phyloP scores from a whole-genome alignment of 164 flowering plant species.

The Vitis rotundifolia region DNA sequence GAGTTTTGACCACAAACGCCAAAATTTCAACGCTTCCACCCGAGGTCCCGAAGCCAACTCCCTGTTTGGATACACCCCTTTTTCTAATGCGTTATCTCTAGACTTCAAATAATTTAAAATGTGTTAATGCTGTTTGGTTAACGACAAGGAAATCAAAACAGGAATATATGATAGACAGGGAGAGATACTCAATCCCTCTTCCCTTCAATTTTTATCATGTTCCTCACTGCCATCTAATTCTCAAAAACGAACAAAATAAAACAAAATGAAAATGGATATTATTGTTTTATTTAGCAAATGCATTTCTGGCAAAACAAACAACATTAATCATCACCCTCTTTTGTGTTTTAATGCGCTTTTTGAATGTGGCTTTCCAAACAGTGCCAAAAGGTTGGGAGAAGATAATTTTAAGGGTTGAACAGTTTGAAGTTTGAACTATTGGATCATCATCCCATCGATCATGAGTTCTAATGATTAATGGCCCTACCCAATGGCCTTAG shows the following conservation, averaged over 20 bases:
- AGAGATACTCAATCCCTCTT: not conserved
- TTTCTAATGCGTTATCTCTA: too few relatives aligned
- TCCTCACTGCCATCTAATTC: not conserved
- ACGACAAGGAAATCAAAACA: conserved; percentile 17
- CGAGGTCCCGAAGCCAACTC: too few relatives aligned
- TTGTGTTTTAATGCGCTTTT: too few relatives aligned
- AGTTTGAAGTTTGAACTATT: not conserved
- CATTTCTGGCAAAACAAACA: not conserved
- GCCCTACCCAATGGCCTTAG: conserved; percentile 9
- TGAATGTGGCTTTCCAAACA: not conserved
- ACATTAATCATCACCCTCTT: not conserved
- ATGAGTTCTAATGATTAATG: conserved; percentile 21
- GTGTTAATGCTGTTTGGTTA: conserved; percentile 13
- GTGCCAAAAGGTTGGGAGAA: not conserved
- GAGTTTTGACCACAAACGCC: conserved; percentile 9
- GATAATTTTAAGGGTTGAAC: not conserved
- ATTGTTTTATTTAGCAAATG: not conserved
- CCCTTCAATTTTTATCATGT: not conserved
- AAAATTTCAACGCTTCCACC: not conserved
- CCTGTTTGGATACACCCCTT: too few relatives aligned
- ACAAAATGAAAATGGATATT: not conserved
- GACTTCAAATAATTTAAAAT: not conserved
- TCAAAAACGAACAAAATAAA: not conserved
- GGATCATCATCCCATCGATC: not conserved
- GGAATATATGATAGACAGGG: not conserved